Evolutionary conservation across 2,329 filamentous ascomycete species (phyloP).

Genomic region (Aphanoascus verrucosus): DNA sequence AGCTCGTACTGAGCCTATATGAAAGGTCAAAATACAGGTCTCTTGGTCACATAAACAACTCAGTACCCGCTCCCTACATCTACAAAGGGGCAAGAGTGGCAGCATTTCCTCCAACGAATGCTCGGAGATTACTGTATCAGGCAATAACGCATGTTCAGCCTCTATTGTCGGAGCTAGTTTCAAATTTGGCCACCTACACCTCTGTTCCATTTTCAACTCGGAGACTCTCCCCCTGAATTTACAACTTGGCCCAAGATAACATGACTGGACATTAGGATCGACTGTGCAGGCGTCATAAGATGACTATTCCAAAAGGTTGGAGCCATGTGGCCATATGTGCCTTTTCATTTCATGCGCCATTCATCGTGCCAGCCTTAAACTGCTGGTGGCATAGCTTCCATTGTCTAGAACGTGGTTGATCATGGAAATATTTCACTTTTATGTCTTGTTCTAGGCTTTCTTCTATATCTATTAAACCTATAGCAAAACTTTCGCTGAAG

Average conservation of each 20-base stretch:
- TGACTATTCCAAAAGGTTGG: background rate
- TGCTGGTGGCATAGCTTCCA: background rate
- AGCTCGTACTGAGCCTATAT: background rate
- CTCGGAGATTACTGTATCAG: background rate
- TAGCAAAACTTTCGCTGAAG: background rate
- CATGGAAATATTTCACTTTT: background rate
- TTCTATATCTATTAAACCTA: background rate
- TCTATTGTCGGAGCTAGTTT: background rate
- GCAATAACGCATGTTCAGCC: background rate
- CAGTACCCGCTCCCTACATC: background rate
- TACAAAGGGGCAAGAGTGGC: background rate
- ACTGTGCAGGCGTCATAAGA: background rate
- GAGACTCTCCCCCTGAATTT: background rate
- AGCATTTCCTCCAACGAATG: background rate
- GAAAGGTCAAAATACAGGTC: constrained; percentile 6
- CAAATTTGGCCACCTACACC: background rate
- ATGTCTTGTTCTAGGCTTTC: background rate
- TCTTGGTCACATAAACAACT: background rate
- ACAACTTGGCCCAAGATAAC: background rate
- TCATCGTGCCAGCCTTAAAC: background rate
- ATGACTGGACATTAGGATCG: background rate
- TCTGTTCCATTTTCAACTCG: background rate
- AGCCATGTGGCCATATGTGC: background rate
- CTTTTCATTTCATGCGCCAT: background rate
- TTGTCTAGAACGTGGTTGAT: background rate